Base-by-base conservation (phyloP, 352 stramenopile genomes). In the Globisporangium iwayamae region DNA sequence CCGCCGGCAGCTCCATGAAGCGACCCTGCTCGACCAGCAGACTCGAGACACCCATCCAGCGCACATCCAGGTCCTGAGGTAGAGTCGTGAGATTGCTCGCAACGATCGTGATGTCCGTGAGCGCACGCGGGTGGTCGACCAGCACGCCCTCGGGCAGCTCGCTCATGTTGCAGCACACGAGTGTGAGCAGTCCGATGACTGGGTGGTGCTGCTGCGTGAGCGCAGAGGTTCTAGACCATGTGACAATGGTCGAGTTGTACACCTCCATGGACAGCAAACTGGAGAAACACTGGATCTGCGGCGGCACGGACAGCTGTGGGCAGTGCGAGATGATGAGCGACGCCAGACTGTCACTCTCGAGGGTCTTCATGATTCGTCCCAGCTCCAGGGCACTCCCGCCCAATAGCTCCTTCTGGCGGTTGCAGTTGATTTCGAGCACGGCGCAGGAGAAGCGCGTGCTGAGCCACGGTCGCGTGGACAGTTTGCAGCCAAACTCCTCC, bases 201-300 rank as follows among this genome's bases (percentile, higher is more conserved):
- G 61, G 46, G 39, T 74, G 71, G 5, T 55, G 60, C 20, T 57
- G 56, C 13, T 47, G 36, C 4, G 66, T 69, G 16, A 78, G 36
- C 16, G 65, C 73, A 38, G 71, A 62, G 16, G 28, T 63, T 4
- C 36, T 32, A 5, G 61, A 36, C 71, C 68, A 75, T 43, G 54
- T 60, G 11, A 66, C 62, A 41, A 78, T 66, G 5, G 65, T 75
- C 43, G 62, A 72, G 50, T 78, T 74, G 60, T 73, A 78, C n/a
- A 78, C 39, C 50, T 75, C 63, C 20, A 78, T 53, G 7, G 66
- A 69, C 38, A 73, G 62, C 20, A 78, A 20, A 10, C 57, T 58
- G 3, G 62, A 68, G 46, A 78, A 78, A 5, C 54, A 45, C 48
- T 73, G 68, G 4, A 78, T 46, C 11, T 52, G 41, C 22, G 66